phyloP scores from a whole-genome alignment of 495 filamentous ascomycete species.

The Neurospora intermedia region DNA sequence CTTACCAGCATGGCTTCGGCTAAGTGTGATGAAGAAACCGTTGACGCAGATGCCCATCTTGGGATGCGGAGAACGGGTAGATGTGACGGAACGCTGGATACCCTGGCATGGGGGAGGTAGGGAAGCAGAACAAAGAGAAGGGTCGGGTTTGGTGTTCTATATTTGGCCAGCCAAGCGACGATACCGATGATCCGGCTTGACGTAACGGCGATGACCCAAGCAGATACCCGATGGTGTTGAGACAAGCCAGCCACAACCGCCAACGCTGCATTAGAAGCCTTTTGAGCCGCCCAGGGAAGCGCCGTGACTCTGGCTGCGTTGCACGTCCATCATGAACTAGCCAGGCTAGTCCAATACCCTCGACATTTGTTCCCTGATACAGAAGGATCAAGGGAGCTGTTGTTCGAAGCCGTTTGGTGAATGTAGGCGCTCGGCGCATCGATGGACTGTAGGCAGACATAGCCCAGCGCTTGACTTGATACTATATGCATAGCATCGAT shows the following conservation, averaged over 20 bases:
- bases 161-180: background rate
- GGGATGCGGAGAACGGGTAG: constrained; percentile 9
- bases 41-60: constrained; percentile 14
- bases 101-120: background rate
- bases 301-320: constrained; percentile 1
- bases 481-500: background rate
- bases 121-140: constrained; percentile 11
- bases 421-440: background rate
- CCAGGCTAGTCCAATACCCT: background rate
- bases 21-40: constrained; percentile 6
- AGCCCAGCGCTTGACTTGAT: background rate
- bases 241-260: constrained; percentile 11
- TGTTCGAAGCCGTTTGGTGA: background rate
- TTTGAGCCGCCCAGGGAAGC: background rate
- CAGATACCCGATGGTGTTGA: constrained; percentile 7
- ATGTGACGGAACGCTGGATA: constrained; percentile 2
- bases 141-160: background rate
- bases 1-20: constrained; percentile 10
- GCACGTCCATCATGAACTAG: background rate
- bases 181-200: background rate
- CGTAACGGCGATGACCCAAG: constrained; percentile 17
- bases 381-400: background rate
- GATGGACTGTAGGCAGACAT: background rate
- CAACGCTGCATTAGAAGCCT: background rate
- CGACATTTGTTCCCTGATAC: background rate